Evolutionary conservation across 2,329 filamentous ascomycete genomes (phyloP).

Genomic region (Cladosporium austrohemisphaericum): DNA sequence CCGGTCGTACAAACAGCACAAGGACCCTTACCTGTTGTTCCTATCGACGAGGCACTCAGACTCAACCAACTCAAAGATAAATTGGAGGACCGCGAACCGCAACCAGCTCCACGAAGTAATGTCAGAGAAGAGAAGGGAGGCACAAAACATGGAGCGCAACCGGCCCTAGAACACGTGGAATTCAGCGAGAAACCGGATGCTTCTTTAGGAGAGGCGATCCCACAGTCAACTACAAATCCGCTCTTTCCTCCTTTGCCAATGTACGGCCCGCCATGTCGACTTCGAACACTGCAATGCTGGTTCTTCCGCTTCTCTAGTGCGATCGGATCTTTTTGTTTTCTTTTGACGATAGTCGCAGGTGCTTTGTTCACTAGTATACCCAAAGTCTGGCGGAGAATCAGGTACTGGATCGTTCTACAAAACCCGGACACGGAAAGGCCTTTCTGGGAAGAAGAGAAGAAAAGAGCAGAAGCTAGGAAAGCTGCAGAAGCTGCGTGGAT

Average conservation of each 20-base stretch:
- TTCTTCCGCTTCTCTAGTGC: conserved; percentile 66
- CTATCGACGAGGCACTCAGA: conserved; percentile 65
- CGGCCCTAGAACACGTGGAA: conserved; percentile 23
- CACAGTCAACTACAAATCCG: conserved; percentile 69
- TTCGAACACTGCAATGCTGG: conserved; percentile 63
- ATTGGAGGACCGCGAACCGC: conserved; percentile 38
- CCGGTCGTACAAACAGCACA: conserved; percentile 66
- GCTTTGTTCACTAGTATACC: conserved; percentile 67
- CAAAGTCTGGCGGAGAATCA: conserved; percentile 45
- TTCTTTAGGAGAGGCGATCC: conserved; percentile 44
- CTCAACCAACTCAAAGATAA: conserved; percentile 62
- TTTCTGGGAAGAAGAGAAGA: conserved; percentile 70
- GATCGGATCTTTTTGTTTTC: conserved; percentile 72
- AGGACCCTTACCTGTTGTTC: conserved; percentile 65
- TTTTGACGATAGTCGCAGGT: conserved; percentile 71
- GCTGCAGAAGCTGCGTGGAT: conserved; percentile 63
- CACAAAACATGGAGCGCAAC: conserved; percentile 36
- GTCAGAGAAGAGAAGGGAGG: conserved; percentile 42
- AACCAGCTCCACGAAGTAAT: conserved; percentile 29
- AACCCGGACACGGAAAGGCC: conserved; percentile 60
- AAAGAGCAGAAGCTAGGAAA: conserved; percentile 54
- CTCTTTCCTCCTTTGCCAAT: conserved; percentile 80
- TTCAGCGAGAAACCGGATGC: conserved; percentile 43
- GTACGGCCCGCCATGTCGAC: conserved; percentile 68
- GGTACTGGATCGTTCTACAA: conserved; percentile 54